Conservation (phyloP, 75 land plant genomes). For the Sequoia sempervirens region DNA sequence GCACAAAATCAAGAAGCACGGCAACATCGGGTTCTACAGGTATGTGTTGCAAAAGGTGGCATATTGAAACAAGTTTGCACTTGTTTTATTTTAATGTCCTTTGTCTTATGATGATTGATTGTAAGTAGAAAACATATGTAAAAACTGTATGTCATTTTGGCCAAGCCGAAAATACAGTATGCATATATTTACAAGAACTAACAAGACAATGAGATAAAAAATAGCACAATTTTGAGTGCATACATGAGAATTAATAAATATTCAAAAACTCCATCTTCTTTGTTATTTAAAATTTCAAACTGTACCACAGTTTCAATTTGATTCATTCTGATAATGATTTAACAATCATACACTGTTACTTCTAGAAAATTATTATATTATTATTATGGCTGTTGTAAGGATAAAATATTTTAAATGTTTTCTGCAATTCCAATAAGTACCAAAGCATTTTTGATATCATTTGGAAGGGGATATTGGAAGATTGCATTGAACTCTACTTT, state of each 20-base stretch:
- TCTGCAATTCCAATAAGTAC: not conserved
- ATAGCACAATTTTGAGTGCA: not conserved
- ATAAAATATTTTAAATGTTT: not conserved
- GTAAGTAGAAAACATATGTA: not conserved
- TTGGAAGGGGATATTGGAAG: not conserved
- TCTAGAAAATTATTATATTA: too few relatives aligned
- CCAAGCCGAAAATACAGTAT: not conserved
- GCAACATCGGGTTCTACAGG: slow-evolving; percentile 47
- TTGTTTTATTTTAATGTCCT: not conserved
- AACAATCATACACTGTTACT: too few relatives aligned
- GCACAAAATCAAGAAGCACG: slow-evolving; percentile 53
- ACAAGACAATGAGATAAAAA: not conserved
- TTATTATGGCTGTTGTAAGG: too few relatives aligned
- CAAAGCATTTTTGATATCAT: not conserved
- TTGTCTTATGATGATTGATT: not conserved
- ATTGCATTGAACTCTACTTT: not conserved
- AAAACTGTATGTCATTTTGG: not conserved
- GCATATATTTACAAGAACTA: not conserved
- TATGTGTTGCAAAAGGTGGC: not conserved
- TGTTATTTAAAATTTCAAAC: not conserved
- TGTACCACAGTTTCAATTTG: not conserved
- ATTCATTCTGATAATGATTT: too few relatives aligned
- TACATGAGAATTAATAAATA: not conserved
- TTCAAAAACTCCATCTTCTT: not conserved
- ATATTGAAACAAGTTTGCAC: not conserved